phyloP scores from a whole-genome alignment of 805 yeast species.

The Lipomyces japonicus region DNA sequence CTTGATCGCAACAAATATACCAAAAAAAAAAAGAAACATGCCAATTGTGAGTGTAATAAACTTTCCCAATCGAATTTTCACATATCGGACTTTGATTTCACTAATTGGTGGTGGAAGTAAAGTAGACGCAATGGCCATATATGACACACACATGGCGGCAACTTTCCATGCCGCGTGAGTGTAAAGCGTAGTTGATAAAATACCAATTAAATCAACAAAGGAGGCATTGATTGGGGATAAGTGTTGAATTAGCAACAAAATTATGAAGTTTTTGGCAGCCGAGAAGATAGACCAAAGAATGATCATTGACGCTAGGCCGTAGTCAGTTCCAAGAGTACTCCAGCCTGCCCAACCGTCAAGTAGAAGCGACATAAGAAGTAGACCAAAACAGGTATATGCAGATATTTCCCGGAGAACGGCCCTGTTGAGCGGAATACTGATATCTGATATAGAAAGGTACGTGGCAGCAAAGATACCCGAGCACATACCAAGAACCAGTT shows the following conservation, averaged over 20 bases:
- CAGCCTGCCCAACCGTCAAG: conserved; percentile 29
- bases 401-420: conserved; percentile 27
- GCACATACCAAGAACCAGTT: conserved; percentile 26
- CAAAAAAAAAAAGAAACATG: conserved; percentile 15
- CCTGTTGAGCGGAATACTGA: conserved; percentile 24
- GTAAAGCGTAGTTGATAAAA: conserved; percentile 20
- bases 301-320: conserved; percentile 19
- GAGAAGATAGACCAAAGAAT: conserved; percentile 24
- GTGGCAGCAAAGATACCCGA: conserved; percentile 26
- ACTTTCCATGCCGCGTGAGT: conserved; percentile 27
- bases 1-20: conserved; percentile 6
- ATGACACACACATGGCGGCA: conserved; percentile 24
- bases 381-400: conserved; percentile 18
- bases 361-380: conserved; percentile 21
- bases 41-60: conserved; percentile 18
- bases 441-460: conserved; percentile 26
- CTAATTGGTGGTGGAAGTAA: conserved; percentile 20
- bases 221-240: conserved; percentile 28
- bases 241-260: conserved; percentile 26
- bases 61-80: conserved; percentile 16
- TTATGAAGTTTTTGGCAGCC: conserved; percentile 24
- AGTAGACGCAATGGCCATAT: conserved; percentile 27
- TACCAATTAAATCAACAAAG: conserved; percentile 26
- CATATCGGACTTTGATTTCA: conserved; percentile 9
- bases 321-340: conserved; percentile 20